A percentile compares a stretch with the other conserved stretches of the same genome.
These are phyloP conservation scores for Funneliformis mosseae DNA, from an alignment of 192 early-diverging fungal genomes.

Conservation along the genomic window DNA sequence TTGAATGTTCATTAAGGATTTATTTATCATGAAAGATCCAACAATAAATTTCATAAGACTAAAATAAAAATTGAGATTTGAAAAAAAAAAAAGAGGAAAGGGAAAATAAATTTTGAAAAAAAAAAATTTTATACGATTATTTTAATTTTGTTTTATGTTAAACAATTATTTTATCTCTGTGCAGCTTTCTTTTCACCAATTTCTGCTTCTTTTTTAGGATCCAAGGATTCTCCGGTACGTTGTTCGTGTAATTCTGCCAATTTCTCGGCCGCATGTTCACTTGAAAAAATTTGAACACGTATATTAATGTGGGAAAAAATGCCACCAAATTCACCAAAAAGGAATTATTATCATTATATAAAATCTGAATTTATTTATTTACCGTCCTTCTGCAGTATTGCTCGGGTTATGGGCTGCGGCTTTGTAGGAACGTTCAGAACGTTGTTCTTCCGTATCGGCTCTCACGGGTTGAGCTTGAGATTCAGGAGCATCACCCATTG, in stretches of 20 bases:
- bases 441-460: background rate
- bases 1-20: too few relatives aligned
- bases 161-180: too few relatives aligned
- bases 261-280: background rate
- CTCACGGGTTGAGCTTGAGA: background rate
- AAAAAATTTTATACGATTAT: too few relatives aligned
- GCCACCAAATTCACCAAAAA: too few relatives aligned
- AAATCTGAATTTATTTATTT: background rate
- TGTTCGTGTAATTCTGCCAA: conserved; percentile 16
- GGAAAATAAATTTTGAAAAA: too few relatives aligned
- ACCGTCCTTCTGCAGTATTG: background rate
- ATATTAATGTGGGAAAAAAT: background rate
- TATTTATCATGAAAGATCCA: too few relatives aligned
- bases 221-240: conserved; percentile 5
- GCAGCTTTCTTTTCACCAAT: background rate
- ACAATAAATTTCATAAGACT: too few relatives aligned
- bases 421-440: background rate
- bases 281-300: background rate
- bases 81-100: too few relatives aligned
- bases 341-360: too few relatives aligned
- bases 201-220: background rate
- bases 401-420: background rate
- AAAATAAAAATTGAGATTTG: too few relatives aligned
- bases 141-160: too few relatives aligned
- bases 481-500: background rate